Base-by-base conservation (phyloP, 257 asterid species). In the Agastache rugosa region DNA sequence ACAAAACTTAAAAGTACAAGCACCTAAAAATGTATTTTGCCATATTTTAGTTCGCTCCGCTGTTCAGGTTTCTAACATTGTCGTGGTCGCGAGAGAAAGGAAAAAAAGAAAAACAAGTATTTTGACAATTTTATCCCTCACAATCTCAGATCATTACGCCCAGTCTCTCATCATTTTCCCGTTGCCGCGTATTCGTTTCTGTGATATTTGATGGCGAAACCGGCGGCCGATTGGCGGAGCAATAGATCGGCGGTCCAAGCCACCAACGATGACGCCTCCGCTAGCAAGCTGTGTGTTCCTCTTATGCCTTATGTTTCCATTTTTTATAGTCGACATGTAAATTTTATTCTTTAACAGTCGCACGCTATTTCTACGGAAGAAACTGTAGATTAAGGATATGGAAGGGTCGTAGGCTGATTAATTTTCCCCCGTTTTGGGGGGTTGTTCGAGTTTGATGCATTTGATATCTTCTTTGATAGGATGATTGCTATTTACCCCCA, bases 241-340 rank as follows among this genome's bases (percentile, higher is more conserved):
- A 90, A 90, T 83, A 82, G 85, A 70, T 86, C 89, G 75, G 93
- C 98, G 63, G 96, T 93, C 64, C 98, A 93, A 79, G 98, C 98
- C 81, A 93, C 96, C 75, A 91, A 93, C 85, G 96, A 90, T 83
- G 98, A 93, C 75, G 98, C 98, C 73, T 90, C 98, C 44, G 98
- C 97, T 44, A 93, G 97, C 85, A 91, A 93, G 80, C 88, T 91
- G 98, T 93, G 85, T 19, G 77, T 14, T 19, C 20, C 34, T 69
- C 54, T 48, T 11, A 12, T 55, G 78, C 75, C 16, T 11, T 29
- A 47, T 41, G 1, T 23, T 72, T 23, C 47, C 34, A 8, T 12
- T 72, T 67, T 71, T 44, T 35, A 39, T 25, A 22, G 41, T 59
- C 60, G 63, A 42, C 23, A 47, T 48, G 58, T 8, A 20, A 55